These are phyloP conservation scores for Leccinum pseudoinsigne DNA, from an alignment of 1,284 basidiomycete genomes.

Conservation along the genomic window DNA sequence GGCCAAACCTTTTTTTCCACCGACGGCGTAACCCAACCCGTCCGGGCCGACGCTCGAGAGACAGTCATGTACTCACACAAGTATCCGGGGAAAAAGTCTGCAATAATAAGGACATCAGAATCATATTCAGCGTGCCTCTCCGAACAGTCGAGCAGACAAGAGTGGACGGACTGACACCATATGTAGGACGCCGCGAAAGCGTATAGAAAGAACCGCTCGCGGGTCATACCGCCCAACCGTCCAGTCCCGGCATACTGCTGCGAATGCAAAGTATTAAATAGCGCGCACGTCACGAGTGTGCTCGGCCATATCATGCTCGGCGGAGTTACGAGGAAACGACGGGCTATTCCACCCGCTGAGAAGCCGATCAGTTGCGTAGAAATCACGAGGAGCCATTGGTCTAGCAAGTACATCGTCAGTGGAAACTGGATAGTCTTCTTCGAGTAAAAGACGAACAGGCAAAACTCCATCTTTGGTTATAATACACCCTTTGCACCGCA, in stretches of 20 bases:
- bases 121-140: background rate
- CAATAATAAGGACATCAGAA: slow-evolving; percentile 4
- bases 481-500: slow-evolving; percentile 36
- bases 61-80: slow-evolving; percentile 20
- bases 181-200: slow-evolving; percentile 39
- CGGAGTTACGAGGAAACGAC: slow-evolving; percentile 44
- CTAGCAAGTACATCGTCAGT: slow-evolving; percentile 9
- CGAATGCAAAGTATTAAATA: slow-evolving; percentile 55
- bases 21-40: background rate
- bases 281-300: slow-evolving; percentile 47
- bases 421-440: background rate
- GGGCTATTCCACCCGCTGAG: slow-evolving; percentile 42
- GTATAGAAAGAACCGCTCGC: slow-evolving; percentile 51
- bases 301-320: slow-evolving; percentile 49
- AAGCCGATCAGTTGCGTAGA: slow-evolving; percentile 45
- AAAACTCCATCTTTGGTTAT: slow-evolving; percentile 31
- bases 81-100: slow-evolving; percentile 49
- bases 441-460: slow-evolving; percentile 20
- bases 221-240: slow-evolving; percentile 41
- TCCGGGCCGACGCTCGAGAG: background rate
- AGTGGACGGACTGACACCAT: slow-evolving; percentile 40
- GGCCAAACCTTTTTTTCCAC: background rate
- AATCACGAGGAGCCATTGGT: slow-evolving; percentile 35
- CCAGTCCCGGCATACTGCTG: slow-evolving; percentile 47
- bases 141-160: background rate